These are phyloP conservation scores for Hypomontagnella submonticulosa DNA, from an alignment of 495 filamentous ascomycete species.

Conservation along the genomic window DNA sequence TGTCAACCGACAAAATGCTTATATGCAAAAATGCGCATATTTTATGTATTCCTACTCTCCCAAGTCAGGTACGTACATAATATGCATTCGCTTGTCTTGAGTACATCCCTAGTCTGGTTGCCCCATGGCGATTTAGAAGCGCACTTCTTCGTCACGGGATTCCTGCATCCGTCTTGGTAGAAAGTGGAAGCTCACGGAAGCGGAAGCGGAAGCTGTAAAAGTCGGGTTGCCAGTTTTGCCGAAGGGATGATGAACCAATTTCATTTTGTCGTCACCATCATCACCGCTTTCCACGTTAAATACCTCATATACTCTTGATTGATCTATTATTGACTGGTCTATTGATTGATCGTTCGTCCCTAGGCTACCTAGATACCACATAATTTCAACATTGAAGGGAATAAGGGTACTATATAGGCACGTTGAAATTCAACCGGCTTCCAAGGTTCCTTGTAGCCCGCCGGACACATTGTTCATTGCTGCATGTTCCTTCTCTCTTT, in stretches of 20 bases:
- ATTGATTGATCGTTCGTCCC: too few species aligned
- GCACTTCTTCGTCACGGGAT: conserved; percentile 26
- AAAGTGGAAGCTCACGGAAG: conserved; percentile 18
- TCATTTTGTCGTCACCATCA: not conserved
- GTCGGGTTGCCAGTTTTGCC: conserved; percentile 9
- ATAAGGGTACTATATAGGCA: too few species aligned
- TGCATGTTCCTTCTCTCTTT: conserved; percentile 4
- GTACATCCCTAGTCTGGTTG: too few species aligned
- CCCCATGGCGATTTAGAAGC: conserved; percentile 9
- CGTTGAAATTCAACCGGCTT: too few species aligned
- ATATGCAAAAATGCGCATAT: conserved; percentile 1
- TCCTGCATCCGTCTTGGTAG: conserved; percentile 31
- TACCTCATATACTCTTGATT: too few species aligned
- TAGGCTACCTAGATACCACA: too few species aligned
- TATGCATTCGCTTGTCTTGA: not conserved
- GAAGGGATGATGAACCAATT: conserved; percentile 1
- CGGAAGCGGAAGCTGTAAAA: conserved; percentile 6
- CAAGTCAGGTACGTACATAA: conserved; percentile 5
- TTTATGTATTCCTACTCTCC: not conserved
- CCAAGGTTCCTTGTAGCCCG: too few species aligned
- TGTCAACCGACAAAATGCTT: conserved; percentile 23
- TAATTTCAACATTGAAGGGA: too few species aligned
- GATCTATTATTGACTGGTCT: too few species aligned
- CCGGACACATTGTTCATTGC: conserved; percentile 3
- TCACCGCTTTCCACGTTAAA: too few species aligned